Conservation (phyloP, 2,329 filamentous ascomycete genomes). For the Alternaria solani region DNA sequence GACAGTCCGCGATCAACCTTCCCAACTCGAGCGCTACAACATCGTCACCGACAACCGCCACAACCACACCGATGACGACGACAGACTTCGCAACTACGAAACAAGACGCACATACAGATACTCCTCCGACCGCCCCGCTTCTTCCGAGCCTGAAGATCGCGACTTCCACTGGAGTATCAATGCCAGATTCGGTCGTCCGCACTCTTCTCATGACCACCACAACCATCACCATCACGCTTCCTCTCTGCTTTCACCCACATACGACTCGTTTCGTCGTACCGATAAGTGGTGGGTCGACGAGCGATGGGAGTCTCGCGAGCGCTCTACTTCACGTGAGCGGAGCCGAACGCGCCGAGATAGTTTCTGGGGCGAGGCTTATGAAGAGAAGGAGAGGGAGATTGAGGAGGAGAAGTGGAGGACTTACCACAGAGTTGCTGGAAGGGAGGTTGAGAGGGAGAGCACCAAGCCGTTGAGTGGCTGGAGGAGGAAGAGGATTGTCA, state of each 20-base stretch:
- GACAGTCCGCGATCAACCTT: constrained; percentile 36
- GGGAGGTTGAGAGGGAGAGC: constrained; percentile 44
- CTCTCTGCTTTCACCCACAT: constrained; percentile 24
- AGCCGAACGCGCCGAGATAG: constrained; percentile 14
- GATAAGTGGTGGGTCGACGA: constrained; percentile 42
- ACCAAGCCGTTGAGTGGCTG: constrained; percentile 41
- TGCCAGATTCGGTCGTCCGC: constrained; percentile 30
- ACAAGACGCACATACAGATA: constrained; percentile 16
- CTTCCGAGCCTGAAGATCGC: constrained; percentile 28
- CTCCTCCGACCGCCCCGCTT: constrained; percentile 14
- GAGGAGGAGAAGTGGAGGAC: constrained; percentile 34
- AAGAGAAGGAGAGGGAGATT: constrained; percentile 23
- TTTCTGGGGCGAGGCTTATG: constrained; percentile 20
- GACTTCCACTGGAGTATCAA: constrained; percentile 35
- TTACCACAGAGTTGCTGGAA: constrained; percentile 28
- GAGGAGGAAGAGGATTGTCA: constrained; percentile 19
- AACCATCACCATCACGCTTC: neutral
- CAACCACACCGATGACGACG: constrained; percentile 9
- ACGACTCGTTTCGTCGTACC: constrained; percentile 29
- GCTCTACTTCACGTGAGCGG: constrained; percentile 17
- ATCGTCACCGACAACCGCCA: constrained; percentile 34
- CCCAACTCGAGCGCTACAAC: constrained; percentile 45
- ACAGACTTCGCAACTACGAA: constrained; percentile 13
- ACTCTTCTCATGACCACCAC: constrained; percentile 9
- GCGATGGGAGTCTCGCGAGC: constrained; percentile 38